Percentiles rank a stretch among this genome's conserved stretches.
Evolutionary conservation across 345 rosid species (phyloP).

Genomic region (Citrus mangshanensis): DNA sequence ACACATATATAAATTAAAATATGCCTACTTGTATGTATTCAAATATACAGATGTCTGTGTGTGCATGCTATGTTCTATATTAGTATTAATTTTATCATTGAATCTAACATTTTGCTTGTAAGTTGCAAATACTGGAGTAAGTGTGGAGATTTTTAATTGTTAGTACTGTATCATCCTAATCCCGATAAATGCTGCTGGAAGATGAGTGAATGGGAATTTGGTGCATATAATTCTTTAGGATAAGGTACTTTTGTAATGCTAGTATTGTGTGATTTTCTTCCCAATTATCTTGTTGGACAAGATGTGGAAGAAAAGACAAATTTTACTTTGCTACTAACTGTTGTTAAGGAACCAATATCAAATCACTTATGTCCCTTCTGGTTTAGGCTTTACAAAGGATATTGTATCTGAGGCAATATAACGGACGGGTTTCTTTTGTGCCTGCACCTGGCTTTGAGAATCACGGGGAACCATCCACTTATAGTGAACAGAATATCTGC

Average conservation of each 20-base stretch:
- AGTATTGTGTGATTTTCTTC: not conserved
- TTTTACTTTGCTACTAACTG: not conserved
- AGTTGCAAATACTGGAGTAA: not conserved
- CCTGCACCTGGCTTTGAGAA: conserved; percentile 93
- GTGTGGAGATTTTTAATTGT: not conserved
- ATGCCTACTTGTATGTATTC: not conserved
- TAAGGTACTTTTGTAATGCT: not conserved
- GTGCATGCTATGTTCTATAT: not conserved
- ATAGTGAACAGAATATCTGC: not conserved
- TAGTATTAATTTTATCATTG: not conserved
- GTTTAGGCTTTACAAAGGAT: conserved; percentile 72
- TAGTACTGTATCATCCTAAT: not conserved
- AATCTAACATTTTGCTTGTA: not conserved
- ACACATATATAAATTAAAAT: not conserved
- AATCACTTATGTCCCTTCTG: conserved; percentile 1
- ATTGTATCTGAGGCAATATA: conserved; percentile 60
- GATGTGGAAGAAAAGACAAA: not conserved
- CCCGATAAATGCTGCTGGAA: not conserved
- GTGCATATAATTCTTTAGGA: not conserved
- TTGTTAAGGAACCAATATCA: not conserved
- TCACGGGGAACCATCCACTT: conserved; percentile 59
- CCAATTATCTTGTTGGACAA: not conserved
- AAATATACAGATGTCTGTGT: not conserved
- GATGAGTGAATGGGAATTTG: not conserved
- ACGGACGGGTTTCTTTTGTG: conserved; percentile 70